Evolutionary conservation across 331 rosid species (phyloP), one percentile per base, ranked within the genome.

Genomic region (Rhamnella rubrinervis): DNA sequence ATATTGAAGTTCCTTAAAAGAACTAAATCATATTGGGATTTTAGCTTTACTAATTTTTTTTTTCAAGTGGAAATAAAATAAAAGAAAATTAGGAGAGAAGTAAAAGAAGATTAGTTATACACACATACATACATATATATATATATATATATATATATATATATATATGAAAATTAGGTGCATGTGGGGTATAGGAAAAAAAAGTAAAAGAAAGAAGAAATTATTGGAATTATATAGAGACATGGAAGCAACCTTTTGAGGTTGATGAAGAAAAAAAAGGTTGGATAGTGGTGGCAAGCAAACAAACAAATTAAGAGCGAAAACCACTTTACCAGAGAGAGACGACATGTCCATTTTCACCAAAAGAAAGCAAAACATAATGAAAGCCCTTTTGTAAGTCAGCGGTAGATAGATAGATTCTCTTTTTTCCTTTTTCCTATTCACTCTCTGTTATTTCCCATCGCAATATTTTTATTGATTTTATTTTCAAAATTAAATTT

Each of bases 391-490:
- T 37, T 28, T 64, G 51, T 18, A 71, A 60, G 77, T 77, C 81
- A 77, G 77, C 81, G 81, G 71, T 68, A 18, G 18, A 37, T 68
- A 18, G 18, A 37, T 14, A 63, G 72, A 71, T 59, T 71, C 73
- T 77, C 59, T 38, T 40, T 46, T 6, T 56, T 56, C 16, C 69
- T 71, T 76, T 70, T 67, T 67, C 35, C 61, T 53, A 4, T 52
- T 67, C 49, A 26, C 23, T 28, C 70, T n/a, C 37, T 63, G 49
- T 65, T 25, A 26, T 65, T 37, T 40, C 20, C 4, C 4, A 28
- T 16, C 26, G 35, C 35, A 31, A 31, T 35, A 7, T 59, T 47
- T 3, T 12, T 16, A 28, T 17, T 1, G 50, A 31, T 67, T 9
- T 59, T 37, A 52, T 52, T 19, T 52, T 52, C 0, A 18, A 4